A percentile compares a stretch with the other conserved stretches of the same genome.
These are phyloP conservation scores for Arachis monticola DNA, from an alignment of 331 rosid genomes.

Conservation along the genomic window DNA sequence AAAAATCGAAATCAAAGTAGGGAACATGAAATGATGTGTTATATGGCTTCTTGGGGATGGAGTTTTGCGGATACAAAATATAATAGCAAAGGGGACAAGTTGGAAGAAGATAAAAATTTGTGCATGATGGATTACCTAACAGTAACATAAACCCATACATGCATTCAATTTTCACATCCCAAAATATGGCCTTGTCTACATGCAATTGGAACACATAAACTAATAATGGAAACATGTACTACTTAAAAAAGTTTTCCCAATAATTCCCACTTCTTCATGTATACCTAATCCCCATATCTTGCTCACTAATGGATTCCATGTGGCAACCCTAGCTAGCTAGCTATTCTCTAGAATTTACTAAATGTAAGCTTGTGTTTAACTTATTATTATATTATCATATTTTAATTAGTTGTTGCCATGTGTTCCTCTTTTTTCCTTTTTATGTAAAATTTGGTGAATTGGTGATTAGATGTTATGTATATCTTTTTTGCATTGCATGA, in stretches of 20 bases:
- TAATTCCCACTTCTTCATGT: not conserved
- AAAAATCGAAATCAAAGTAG: constrained; percentile 39
- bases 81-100: constrained; percentile 49
- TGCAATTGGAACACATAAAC: constrained; percentile 42
- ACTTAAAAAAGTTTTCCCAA: constrained; percentile 18
- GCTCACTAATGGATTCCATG: constrained; percentile 14
- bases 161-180: constrained; percentile 50
- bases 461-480: too few relatives aligned
- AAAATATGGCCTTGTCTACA: constrained; percentile 46
- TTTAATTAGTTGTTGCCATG: constrained; percentile 1
- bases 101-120: constrained; percentile 42
- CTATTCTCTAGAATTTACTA: constrained; percentile 18
- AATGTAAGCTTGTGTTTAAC: constrained; percentile 21
- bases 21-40: constrained; percentile 48
- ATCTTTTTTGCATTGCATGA: too few relatives aligned
- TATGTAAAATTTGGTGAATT: too few relatives aligned
- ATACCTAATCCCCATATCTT: constrained; percentile 36
- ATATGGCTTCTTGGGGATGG: constrained; percentile 67
- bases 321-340: not conserved
- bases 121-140: constrained; percentile 46
- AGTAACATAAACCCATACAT: constrained; percentile 38
- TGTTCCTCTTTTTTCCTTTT: not conserved
- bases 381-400: not conserved
- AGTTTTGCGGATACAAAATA: constrained; percentile 43
- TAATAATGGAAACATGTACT: constrained; percentile 33